Base-by-base conservation (phyloP, 192 early-diverging fungal genomes). In the Bifiguratus adelaidae region DNA sequence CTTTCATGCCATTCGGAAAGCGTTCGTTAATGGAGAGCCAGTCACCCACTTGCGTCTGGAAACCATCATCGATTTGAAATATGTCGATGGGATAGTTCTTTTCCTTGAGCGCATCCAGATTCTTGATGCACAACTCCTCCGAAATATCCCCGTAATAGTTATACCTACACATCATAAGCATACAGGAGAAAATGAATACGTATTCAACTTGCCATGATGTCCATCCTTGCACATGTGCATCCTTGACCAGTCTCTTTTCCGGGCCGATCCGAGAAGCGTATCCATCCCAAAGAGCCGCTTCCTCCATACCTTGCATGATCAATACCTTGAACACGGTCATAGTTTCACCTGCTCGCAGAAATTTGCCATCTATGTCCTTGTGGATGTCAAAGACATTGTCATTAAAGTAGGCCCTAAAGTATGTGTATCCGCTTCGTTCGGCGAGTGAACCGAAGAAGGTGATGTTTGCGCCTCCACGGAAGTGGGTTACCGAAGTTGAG, bases 31-130 rank as follows among this genome's bases (percentile, higher is more conserved):
- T 43, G 8, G 44, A 58, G 7, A 74, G 53, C 71, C 71, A 74
- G 23, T 74, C 71, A 2, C 71, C 71, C 20, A 74, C 63, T 22
- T 55, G 47, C 2, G 64, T 70, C 20, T 65, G 62, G 19, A 53
- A 74, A 7, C 71, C 71, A 33, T 74, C 71, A 27, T 74, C 71
- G 26, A 74, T 67, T 51, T 74, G 71, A 35, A 74, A 74, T 0
- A 74, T 56, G 32, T 67, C 50, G 23, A 63, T 69, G 2, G 67
- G 67, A 44, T 66, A 74, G 5, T 52, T 53, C 0, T 55, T 18
- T 8, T 64, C 23, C 1, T 58, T 29, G 4, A 51, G 22, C 3
- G 51, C 46, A 2, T 49, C 18, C 11, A 70, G 27, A 23, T 70
- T 74, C 25, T 64, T 56, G 12, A 59, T 29, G 1, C 69, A 48